Percentiles rank a stretch among this genome's conserved stretches.
phyloP scores from a whole-genome alignment of 495 filamentous ascomycete species.

The Xylaria cubensis region DNA sequence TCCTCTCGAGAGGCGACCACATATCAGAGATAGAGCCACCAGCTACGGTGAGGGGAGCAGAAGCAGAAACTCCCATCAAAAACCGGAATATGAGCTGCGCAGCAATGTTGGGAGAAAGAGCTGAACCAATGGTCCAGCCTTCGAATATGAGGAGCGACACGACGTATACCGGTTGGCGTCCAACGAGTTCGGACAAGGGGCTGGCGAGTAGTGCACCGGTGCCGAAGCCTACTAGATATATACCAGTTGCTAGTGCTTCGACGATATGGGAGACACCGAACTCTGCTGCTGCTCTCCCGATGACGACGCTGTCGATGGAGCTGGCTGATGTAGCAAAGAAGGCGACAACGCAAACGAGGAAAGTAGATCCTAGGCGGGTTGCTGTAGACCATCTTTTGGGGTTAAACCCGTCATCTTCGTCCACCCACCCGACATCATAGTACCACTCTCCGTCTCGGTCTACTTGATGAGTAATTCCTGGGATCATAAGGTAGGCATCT shows the following conservation, averaged over 20 bases:
- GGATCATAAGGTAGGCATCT: slow-evolving; percentile 4
- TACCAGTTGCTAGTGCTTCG: slow-evolving; percentile 59
- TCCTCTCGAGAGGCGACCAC: slow-evolving; percentile 69
- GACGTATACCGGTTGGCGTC: slow-evolving; percentile 72
- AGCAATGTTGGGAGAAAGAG: slow-evolving; percentile 71
- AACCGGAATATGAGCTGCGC: slow-evolving; percentile 77
- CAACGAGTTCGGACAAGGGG: slow-evolving; percentile 62
- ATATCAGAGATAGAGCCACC: slow-evolving; percentile 86
- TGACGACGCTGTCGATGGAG: slow-evolving; percentile 56
- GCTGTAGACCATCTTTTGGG: slow-evolving; percentile 56
- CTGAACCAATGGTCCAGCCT: slow-evolving; percentile 76
- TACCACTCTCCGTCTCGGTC: slow-evolving; percentile 15
- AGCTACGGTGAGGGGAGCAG: slow-evolving; percentile 79
- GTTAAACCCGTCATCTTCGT: slow-evolving; percentile 53
- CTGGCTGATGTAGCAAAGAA: slow-evolving; percentile 60
- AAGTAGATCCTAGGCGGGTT: slow-evolving; percentile 48
- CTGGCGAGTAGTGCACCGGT: slow-evolving; percentile 58
- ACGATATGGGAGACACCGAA: slow-evolving; percentile 61
- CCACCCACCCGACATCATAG: slow-evolving; percentile 66
- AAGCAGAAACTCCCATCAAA: slow-evolving; percentile 74
- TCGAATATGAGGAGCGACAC: slow-evolving; percentile 70
- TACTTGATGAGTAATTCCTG: slow-evolving; percentile 14
- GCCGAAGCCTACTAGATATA: slow-evolving; percentile 71
- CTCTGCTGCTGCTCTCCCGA: slow-evolving; percentile 51
- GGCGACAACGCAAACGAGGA: slow-evolving; percentile 55